These are phyloP conservation scores for Arachis stenosperma DNA, from an alignment of 306 rosid species.

Conservation along the genomic window DNA sequence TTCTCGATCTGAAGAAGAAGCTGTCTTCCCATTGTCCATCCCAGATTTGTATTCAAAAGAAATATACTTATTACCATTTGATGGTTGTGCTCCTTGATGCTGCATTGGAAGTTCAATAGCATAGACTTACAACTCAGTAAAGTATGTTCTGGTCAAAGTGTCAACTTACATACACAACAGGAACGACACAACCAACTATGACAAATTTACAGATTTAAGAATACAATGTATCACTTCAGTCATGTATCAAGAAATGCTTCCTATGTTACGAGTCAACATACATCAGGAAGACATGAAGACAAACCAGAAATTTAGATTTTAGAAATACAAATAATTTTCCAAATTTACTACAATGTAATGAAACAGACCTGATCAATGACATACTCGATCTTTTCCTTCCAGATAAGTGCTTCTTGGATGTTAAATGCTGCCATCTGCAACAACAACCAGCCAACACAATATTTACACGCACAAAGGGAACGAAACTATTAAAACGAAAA, in stretches of 20 bases:
- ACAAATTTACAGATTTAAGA: constrained; percentile 26
- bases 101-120: constrained; percentile 47
- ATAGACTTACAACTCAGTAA: constrained; percentile 33
- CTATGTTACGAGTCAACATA: constrained; percentile 27
- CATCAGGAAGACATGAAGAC: constrained; percentile 22
- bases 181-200: constrained; percentile 28
- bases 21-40: constrained; percentile 96
- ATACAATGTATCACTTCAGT: constrained; percentile 21
- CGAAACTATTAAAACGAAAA: background rate
- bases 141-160: constrained; percentile 15
- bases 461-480: constrained; percentile 20
- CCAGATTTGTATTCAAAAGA: constrained; percentile 98
- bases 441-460: constrained; percentile 38
- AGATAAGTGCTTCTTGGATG: constrained; percentile 93
- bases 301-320: constrained; percentile 23
- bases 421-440: constrained; percentile 98
- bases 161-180: constrained; percentile 31
- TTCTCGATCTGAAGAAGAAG: constrained; percentile 96
- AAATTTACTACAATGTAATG: constrained; percentile 23
- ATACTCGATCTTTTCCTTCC: constrained; percentile 91
- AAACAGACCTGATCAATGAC: constrained; percentile 90
- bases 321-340: constrained; percentile 27
- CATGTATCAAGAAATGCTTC: constrained; percentile 26
- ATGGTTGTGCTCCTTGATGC: constrained; percentile 93
- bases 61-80: constrained; percentile 90